Percentiles rank a stretch among this genome's conserved stretches.
Evolutionary conservation across 164 flowering plant genomes (phyloP).

Genomic region (Sextonia rubra): DNA sequence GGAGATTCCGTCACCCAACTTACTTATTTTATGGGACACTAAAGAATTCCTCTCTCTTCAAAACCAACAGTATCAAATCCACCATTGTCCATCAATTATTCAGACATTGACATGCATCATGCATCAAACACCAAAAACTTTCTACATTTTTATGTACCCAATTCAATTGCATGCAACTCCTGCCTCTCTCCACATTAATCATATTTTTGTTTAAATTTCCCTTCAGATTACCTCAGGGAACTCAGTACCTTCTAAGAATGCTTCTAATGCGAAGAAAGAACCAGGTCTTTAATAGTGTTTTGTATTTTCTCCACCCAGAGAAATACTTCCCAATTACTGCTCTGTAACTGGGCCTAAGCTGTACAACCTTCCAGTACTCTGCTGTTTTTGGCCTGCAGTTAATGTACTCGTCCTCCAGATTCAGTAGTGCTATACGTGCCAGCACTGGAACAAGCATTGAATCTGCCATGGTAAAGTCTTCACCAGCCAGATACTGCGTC

Average conservation of each 20-base stretch:
- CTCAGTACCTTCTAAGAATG: slow-evolving; percentile 50
- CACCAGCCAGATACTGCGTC: slow-evolving; percentile 60
- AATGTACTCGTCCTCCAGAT: slow-evolving; percentile 66
- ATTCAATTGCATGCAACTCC: not conserved
- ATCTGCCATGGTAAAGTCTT: slow-evolving; percentile 79
- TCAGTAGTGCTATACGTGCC: slow-evolving; percentile 57
- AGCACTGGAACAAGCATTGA: slow-evolving; percentile 69
- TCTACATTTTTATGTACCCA: not conserved
- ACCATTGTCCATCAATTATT: not conserved
- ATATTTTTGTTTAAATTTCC: not conserved
- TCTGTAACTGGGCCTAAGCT: slow-evolving; percentile 66
- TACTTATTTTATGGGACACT: too few relatives aligned
- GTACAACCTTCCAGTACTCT: slow-evolving; percentile 61
- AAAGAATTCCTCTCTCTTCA: not conserved
- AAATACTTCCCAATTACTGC: slow-evolving; percentile 78
- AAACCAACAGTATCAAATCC: not conserved
- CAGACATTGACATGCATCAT: not conserved
- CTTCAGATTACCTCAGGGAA: too few relatives aligned
- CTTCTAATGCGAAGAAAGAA: slow-evolving; percentile 52
- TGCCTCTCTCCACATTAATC: not conserved
- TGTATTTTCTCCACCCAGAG: slow-evolving; percentile 77
- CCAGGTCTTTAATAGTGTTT: slow-evolving; percentile 66
- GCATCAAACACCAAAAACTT: not conserved
- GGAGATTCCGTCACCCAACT: too few relatives aligned
- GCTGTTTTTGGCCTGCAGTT: slow-evolving; percentile 49